phyloP scores from a whole-genome alignment of 805 yeast species.

The Ogataea methylovora region DNA sequence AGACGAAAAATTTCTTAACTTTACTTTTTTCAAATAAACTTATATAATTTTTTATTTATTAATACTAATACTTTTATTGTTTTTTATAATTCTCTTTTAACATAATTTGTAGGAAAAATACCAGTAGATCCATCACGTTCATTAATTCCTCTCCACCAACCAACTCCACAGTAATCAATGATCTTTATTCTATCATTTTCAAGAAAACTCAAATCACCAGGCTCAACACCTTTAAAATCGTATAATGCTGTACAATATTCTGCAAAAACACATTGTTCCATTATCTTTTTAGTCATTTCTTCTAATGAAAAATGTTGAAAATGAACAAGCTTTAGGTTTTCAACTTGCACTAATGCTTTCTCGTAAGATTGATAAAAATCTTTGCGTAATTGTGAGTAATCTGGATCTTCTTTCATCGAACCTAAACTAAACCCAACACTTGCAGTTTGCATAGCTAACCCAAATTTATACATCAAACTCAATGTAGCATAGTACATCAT shows the following conservation, averaged over 20 bases:
- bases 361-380: too few relatives aligned
- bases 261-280: slow-evolving; percentile 4
- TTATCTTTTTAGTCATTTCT: slow-evolving; percentile 3
- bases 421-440: too few relatives aligned
- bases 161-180: slow-evolving; percentile 26
- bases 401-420: too few relatives aligned
- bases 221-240: slow-evolving; percentile 27
- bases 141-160: slow-evolving; percentile 44
- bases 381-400: too few relatives aligned
- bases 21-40: too few relatives aligned
- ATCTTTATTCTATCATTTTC: slow-evolving; percentile 37
- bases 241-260: slow-evolving; percentile 31
- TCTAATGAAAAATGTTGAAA: slow-evolving; percentile 11
- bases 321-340: too few relatives aligned
- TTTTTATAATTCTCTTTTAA: slow-evolving; percentile 14
- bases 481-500: slow-evolving; percentile 32
- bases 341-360: too few relatives aligned
- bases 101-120: slow-evolving; percentile 40
- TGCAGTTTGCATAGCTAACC: too few relatives aligned
- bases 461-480: too few relatives aligned
- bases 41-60: too few relatives aligned
- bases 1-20: too few relatives aligned
- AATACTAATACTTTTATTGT: too few relatives aligned
- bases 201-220: slow-evolving; percentile 35
- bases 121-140: slow-evolving; percentile 33